Base-by-base conservation (phyloP, 257 asterid genomes). In the Galeopsis tetrahit region DNA sequence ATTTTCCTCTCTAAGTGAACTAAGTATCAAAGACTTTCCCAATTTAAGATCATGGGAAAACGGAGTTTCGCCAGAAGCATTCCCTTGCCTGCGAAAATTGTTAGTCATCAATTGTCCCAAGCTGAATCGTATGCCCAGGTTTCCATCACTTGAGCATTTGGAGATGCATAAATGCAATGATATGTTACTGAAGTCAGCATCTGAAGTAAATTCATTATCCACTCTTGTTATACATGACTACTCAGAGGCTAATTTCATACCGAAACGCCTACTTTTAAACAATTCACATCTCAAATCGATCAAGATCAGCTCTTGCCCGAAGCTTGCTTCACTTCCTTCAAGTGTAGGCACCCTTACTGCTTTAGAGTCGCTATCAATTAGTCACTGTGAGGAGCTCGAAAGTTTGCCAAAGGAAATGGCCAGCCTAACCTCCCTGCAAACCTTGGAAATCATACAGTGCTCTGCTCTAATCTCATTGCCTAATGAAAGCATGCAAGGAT, bases 81-180 rank as follows among this genome's bases (percentile, higher is more conserved):
- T 61, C 48, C 66, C 66, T 61, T 36, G 66, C 66, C 66, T 61
- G 66, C 46, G 36, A n/a, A 61, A 34, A 36, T 36, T 61, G 48
- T 61, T 15, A 2, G 38, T 61, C 48, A 61, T 36, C 11, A 61
- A 35, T 7, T 36, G 48, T 36, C 66, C 48, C 6, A 34, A 4
- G 66, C 32, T 61, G 4, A 61, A 6, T 61, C 4, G 66, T 2
- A 61, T 61, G 66, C 66, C 48, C 11, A 61, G 66, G 66, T 35
- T 61, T 36, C 66, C 66, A 61, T 61, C 40, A 36, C 66, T 61
- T 36, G 6, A 61, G 48, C 66, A 35, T 61, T 36, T 61, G 46
- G 48, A 61, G 4, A 61, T 61, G 46, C 66, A 34, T 13, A 2
- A 11, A 13, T 61, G 46, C 66, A 5, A 36, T 35, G 66, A 61